Conservation (phyloP, 805 yeast species). For the Yamadazyma takamatsuzukensis region DNA sequence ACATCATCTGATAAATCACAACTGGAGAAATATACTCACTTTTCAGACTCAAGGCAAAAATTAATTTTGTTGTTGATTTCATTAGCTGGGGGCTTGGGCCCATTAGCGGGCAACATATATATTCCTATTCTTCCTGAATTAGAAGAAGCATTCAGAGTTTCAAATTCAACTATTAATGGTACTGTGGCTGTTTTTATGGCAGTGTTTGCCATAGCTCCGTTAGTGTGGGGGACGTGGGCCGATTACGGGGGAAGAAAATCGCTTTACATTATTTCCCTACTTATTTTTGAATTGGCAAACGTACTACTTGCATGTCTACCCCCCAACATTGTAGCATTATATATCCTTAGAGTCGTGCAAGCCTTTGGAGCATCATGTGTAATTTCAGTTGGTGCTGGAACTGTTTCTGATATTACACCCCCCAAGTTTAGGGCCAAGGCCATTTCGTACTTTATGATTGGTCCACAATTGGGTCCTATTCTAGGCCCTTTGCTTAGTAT, state of each 20-base stretch:
- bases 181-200: conserved; percentile 59
- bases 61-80: conserved; percentile 41
- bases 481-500: conserved; percentile 33
- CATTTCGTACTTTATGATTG: conserved; percentile 34
- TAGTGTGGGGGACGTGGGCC: conserved; percentile 54
- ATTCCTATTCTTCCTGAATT: conserved; percentile 51
- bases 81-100: conserved; percentile 52
- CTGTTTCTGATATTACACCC: conserved; percentile 28
- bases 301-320: conserved; percentile 29
- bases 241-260: conserved; percentile 48
- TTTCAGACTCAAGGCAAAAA: conserved; percentile 25
- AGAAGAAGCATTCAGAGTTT: conserved; percentile 36
- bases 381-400: conserved; percentile 35
- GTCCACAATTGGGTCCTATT: conserved; percentile 38
- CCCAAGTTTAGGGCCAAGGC: conserved; percentile 29
- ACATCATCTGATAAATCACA: too few species aligned
- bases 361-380: conserved; percentile 37
- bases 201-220: conserved; percentile 52
- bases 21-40: conserved; percentile 37
- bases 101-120: conserved; percentile 54
- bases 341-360: conserved; percentile 28
- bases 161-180: conserved; percentile 45
- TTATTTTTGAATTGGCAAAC: conserved; percentile 24
- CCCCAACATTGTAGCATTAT: conserved; percentile 25
- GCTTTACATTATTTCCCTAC: conserved; percentile 23